Conservation (phyloP, 2,329 filamentous ascomycete species). For the Monosporascus sp. region DNA sequence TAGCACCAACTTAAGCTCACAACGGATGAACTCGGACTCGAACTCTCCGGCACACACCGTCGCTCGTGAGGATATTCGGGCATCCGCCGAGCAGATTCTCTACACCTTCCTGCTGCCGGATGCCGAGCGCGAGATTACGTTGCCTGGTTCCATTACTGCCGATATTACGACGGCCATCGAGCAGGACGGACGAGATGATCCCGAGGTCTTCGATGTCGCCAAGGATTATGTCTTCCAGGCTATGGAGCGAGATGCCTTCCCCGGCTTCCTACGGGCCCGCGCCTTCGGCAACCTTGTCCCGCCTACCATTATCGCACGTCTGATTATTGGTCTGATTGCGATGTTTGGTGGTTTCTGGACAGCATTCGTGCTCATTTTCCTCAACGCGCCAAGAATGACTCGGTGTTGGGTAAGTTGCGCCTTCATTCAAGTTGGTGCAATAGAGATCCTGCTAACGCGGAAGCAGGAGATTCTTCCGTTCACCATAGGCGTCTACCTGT, state of each 20-base stretch:
- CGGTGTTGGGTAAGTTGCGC: conserved; percentile 71
- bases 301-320: conserved; percentile 76
- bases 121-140: conserved; percentile 92
- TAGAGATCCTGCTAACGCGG: conserved; percentile 9
- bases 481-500: conserved; percentile 80
- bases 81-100: conserved; percentile 96
- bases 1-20: conserved; percentile 52
- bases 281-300: conserved; percentile 94
- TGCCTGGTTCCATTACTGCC: conserved; percentile 80
- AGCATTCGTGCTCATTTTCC: conserved; percentile 87
- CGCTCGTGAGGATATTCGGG: conserved; percentile 81
- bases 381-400: conserved; percentile 67
- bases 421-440: neutral
- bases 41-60: conserved; percentile 81
- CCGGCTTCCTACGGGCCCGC: conserved; percentile 90
- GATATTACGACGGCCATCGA: conserved; percentile 86
- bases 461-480: conserved; percentile 73
- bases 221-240: conserved; percentile 99
- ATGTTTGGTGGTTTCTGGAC: conserved; percentile 95
- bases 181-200: conserved; percentile 85
- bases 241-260: conserved; percentile 99
- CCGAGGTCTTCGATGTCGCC: conserved; percentile 92
- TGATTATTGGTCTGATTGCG: conserved; percentile 77
- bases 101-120: conserved; percentile 93
- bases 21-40: conserved; percentile 64